A percentile compares a stretch with the other conserved stretches of the same genome.
Conservation (phyloP, 73 alveolate genomes). For the Paramecium pentaurelia region DNA sequence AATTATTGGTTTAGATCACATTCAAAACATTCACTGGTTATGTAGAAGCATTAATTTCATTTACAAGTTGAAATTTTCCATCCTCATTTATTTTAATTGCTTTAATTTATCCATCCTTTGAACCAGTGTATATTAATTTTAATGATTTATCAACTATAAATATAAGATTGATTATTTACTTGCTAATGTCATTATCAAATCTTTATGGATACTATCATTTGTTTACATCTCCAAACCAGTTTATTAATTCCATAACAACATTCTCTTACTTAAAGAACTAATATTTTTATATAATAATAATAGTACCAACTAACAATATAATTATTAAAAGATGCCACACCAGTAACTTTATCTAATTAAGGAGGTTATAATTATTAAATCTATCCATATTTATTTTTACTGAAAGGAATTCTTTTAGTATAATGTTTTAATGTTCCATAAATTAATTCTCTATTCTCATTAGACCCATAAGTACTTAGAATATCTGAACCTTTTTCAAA, state of each 20-base stretch:
- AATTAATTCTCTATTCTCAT: background rate
- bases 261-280: background rate
- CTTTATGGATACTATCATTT: background rate
- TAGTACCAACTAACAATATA: background rate
- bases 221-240: background rate
- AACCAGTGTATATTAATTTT: background rate
- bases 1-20: background rate
- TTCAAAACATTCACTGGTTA: background rate
- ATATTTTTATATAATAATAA: background rate
- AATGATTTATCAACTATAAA: background rate
- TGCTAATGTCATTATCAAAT: background rate
- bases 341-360: background rate
- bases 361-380: background rate
- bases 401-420: background rate
- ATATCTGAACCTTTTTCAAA: slow-evolving; percentile 18
- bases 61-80: background rate
- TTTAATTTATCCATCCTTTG: background rate
- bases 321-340: background rate
- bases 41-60: background rate
- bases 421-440: slow-evolving; percentile 22
- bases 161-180: background rate
- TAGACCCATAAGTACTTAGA: background rate
- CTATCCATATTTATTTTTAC: background rate
- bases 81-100: slow-evolving; percentile 15
- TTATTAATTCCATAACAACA: background rate